Evolutionary conservation across 257 asterid genomes (phyloP).

Genomic region (Anisodus acutangulus): DNA sequence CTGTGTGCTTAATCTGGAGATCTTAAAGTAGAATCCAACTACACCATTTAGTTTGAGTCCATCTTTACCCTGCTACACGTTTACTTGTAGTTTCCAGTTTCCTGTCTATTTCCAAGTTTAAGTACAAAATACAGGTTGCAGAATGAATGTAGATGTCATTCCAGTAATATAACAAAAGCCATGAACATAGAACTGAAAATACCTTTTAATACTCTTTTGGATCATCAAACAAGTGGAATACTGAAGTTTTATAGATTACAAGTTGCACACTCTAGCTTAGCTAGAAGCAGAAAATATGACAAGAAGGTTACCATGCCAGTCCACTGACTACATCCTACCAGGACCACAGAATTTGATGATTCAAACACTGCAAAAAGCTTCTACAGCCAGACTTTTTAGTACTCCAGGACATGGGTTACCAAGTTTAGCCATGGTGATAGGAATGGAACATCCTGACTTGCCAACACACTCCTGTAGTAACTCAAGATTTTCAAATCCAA

Average conservation of each 20-base stretch:
- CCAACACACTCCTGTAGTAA: conserved; percentile 59
- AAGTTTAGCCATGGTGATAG: conserved; percentile 45
- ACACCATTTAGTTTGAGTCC: neutral
- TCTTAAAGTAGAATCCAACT: neutral
- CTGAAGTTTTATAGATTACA: neutral
- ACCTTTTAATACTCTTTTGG: neutral
- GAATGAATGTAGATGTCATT: neutral
- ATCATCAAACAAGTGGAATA: neutral
- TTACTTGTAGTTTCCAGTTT: neutral
- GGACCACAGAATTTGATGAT: neutral
- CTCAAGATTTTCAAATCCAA: neutral
- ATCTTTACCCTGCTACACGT: neutral
- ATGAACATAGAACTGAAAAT: conserved; percentile 7
- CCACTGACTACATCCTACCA: neutral
- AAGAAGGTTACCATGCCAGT: neutral
- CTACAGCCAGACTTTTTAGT: conserved; percentile 61
- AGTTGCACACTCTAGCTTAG: neutral
- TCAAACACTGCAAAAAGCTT: conserved; percentile 61
- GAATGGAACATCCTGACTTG: conserved; percentile 54
- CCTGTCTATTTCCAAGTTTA: neutral
- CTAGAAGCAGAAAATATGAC: neutral
- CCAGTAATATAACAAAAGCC: neutral
- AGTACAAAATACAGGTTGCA: neutral
- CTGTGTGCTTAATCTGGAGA: neutral
- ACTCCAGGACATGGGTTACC: conserved; percentile 66